These are phyloP conservation scores for Chaetothyriales sp. DNA, from an alignment of 2,329 filamentous ascomycete species.

Conservation along the genomic window DNA sequence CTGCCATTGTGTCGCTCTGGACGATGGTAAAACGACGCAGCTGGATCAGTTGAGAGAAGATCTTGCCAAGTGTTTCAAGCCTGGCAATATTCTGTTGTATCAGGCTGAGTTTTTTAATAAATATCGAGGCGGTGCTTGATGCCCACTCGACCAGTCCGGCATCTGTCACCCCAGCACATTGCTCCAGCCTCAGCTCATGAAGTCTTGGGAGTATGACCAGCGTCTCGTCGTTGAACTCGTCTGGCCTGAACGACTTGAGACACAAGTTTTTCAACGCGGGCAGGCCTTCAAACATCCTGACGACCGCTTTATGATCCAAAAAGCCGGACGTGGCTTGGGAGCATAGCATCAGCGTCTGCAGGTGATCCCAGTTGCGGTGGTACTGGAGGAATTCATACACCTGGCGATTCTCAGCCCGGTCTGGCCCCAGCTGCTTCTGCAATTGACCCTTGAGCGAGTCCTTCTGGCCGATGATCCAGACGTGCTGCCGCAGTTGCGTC, in stretches of 20 bases:
- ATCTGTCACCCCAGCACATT: slow-evolving; percentile 41
- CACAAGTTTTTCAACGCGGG: slow-evolving; percentile 39
- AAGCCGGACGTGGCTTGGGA: slow-evolving; percentile 29
- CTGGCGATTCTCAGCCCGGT: slow-evolving; percentile 36
- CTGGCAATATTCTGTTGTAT: slow-evolving; percentile 39
- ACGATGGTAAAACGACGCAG: slow-evolving; percentile 39
- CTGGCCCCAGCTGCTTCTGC: slow-evolving; percentile 22
- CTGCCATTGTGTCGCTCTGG: slow-evolving; percentile 35
- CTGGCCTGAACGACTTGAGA: slow-evolving; percentile 37
- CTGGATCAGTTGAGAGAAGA: slow-evolving; percentile 33
- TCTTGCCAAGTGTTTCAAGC: slow-evolving; percentile 36
- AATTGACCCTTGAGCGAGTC: slow-evolving; percentile 25
- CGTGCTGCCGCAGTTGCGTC: slow-evolving; percentile 38
- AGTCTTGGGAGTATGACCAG: slow-evolving; percentile 36
- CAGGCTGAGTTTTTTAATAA: slow-evolving; percentile 35
- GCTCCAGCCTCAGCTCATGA: slow-evolving; percentile 39
- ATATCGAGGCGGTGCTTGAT: slow-evolving; percentile 29
- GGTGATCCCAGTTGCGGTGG: slow-evolving; percentile 35
- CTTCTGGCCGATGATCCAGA: slow-evolving; percentile 40
- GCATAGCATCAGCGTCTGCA: slow-evolving; percentile 40
- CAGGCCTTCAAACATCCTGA: slow-evolving; percentile 37
- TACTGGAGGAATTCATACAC: slow-evolving; percentile 38
- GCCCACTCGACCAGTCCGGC: slow-evolving; percentile 38
- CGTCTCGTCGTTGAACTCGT: slow-evolving; percentile 41
- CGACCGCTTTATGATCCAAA: slow-evolving; percentile 40